Evolutionary conservation across 1,284 basidiomycete species (phyloP).

Genomic region (Erythrobasidium hasegawianum): DNA sequence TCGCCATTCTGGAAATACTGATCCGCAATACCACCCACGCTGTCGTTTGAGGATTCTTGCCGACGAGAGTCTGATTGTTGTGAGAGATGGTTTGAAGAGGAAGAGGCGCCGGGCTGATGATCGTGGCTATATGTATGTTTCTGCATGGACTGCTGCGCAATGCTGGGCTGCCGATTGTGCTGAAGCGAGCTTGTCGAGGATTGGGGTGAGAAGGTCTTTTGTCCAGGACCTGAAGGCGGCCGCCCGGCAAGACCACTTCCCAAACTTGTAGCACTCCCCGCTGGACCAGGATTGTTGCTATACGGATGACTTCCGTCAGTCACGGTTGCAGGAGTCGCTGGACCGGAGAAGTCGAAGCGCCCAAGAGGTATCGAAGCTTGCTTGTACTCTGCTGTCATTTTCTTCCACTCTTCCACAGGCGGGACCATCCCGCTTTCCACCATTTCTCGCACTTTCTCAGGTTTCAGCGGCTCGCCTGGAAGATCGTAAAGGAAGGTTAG

Average conservation of each 20-base stretch:
- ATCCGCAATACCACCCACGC: not conserved
- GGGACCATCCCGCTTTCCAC: conserved; percentile 77
- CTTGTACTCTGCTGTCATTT: conserved; percentile 89
- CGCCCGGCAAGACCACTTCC: conserved; percentile 1
- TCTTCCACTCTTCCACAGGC: conserved; percentile 97
- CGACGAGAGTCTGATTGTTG: not conserved
- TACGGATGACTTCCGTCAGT: conserved; percentile 4
- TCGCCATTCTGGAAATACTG: not conserved
- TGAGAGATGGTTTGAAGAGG: no score
- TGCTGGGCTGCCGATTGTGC: conserved; percentile 39
- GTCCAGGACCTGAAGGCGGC: conserved; percentile 1
- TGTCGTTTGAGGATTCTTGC: not conserved
- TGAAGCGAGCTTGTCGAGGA: conserved; percentile 12
- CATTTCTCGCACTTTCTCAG: conserved; percentile 66
- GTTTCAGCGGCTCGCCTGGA: conserved; percentile 57
- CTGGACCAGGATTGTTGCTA: not conserved
- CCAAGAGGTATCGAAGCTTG: conserved; percentile 92
- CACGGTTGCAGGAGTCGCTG: conserved; percentile 2
- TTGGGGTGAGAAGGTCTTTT: conserved; percentile 19
- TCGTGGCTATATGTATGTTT: not conserved
- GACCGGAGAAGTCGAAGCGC: conserved; percentile 64
- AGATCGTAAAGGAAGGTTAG: not conserved
- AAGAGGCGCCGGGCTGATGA: not conserved
- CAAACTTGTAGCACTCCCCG: conserved; percentile 12
- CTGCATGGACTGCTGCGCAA: conserved; percentile 31